Conservation (phyloP, 441 rosid species). For the Raphanus hybrid region DNA sequence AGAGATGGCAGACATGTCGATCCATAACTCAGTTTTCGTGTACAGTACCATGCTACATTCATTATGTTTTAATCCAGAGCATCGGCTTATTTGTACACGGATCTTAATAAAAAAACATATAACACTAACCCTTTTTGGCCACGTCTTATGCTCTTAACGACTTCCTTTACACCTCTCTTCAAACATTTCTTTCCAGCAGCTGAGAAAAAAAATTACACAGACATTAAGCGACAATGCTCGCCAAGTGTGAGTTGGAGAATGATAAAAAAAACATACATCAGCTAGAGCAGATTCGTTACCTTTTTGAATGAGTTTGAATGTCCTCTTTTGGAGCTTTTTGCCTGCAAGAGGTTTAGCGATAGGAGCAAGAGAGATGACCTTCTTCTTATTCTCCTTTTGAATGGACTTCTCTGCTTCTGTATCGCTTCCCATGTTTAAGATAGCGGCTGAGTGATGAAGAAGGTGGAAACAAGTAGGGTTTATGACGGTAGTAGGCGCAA, state of each 20-base stretch:
- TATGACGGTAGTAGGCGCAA: background rate
- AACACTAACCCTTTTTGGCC: slow-evolving; percentile 84
- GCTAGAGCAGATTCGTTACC: slow-evolving; percentile 43
- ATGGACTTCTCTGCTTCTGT: slow-evolving; percentile 76
- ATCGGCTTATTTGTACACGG: slow-evolving; percentile 68
- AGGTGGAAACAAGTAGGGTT: slow-evolving; percentile 37
- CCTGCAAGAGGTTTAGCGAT: slow-evolving; percentile 96
- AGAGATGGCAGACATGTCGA: slow-evolving; percentile 48
- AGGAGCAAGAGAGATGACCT: slow-evolving; percentile 65
- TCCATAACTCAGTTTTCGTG: slow-evolving; percentile 47
- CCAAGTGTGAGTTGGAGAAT: too few species aligned
- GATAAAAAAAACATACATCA: background rate
- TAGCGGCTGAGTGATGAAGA: background rate
- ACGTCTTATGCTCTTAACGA: slow-evolving; percentile 87
- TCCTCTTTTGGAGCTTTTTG: slow-evolving; percentile 84
- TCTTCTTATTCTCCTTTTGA: slow-evolving; percentile 65
- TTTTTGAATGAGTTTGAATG: slow-evolving; percentile 89
- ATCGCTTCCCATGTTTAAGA: slow-evolving; percentile 72
- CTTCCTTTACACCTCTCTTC: slow-evolving; percentile 99
- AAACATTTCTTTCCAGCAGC: slow-evolving; percentile 90
- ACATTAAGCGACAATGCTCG: too few species aligned
- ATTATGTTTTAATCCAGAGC: slow-evolving; percentile 53
- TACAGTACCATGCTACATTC: slow-evolving; percentile 67
- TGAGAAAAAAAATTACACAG: slow-evolving; percentile 19
- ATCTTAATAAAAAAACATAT: background rate